phyloP scores from a whole-genome alignment of 2,329 filamentous ascomycete genomes.

The Albophoma yamanashiensis region DNA sequence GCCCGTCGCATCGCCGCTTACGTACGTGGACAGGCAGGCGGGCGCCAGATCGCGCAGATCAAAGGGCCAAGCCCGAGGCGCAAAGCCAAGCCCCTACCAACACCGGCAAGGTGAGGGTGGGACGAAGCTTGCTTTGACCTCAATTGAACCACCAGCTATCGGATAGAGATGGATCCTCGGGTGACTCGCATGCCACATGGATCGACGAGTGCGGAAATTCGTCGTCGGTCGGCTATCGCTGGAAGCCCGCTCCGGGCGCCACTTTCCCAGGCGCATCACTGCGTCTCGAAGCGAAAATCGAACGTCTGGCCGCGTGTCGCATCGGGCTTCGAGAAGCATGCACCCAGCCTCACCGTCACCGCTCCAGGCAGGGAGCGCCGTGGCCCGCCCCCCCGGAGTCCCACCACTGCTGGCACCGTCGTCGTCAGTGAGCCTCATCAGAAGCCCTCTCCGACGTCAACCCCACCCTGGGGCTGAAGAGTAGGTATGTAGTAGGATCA shows the following conservation, averaged over 20 bases:
- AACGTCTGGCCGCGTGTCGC: neutral
- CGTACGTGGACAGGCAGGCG: no score
- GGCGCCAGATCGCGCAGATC: neutral
- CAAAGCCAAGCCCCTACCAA: neutral
- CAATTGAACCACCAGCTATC: neutral
- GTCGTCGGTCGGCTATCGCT: neutral
- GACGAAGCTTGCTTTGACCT: neutral
- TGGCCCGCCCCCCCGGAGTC: no score
- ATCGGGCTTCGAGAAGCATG: neutral
- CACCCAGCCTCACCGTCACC: neutral
- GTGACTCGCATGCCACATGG: neutral
- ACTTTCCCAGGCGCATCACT: neutral
- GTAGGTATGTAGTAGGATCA: no score
- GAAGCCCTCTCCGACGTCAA: neutral
- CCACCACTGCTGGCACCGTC: neutral
- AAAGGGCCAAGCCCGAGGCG: neutral
- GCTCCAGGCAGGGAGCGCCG: neutral
- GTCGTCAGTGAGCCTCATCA: neutral
- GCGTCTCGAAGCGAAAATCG: neutral
- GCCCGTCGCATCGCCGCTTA: neutral
- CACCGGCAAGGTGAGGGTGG: neutral
- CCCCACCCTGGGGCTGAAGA: neutral
- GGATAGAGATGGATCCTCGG: neutral
- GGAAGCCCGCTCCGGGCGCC: neutral
- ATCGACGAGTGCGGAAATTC: neutral